phyloP scores from a whole-genome alignment of 2,329 filamentous ascomycete species.

The Tolypocladium guangdongense region DNA sequence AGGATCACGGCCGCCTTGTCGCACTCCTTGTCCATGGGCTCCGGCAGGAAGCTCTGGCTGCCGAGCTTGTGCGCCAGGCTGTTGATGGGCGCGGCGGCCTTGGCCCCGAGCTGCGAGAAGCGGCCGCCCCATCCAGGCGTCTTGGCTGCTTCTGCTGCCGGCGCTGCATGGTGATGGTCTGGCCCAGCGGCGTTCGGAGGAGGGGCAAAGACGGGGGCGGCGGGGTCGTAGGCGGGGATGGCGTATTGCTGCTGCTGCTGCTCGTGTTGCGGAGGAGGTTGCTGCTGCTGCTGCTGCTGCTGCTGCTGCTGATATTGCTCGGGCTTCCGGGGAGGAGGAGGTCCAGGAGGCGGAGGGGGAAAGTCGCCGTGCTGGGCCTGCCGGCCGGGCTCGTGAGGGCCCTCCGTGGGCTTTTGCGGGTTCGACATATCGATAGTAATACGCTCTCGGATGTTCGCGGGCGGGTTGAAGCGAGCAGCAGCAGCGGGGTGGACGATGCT shows the following conservation, averaged over 20 bases:
- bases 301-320: conserved; percentile 6
- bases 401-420: background rate
- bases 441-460: background rate
- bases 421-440: background rate
- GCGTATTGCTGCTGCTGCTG: conserved; percentile 9
- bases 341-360: conserved; percentile 11
- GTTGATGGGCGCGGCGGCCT: conserved; percentile 64
- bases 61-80: conserved; percentile 72
- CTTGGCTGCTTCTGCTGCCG: conserved; percentile 4
- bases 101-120: conserved; percentile 22
- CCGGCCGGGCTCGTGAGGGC: conserved; percentile 4
- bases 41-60: conserved; percentile 77
- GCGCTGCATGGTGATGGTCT: background rate
- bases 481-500: background rate
- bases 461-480: background rate
- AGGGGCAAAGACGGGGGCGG: conserved; percentile 18
- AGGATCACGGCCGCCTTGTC: conserved; percentile 84
- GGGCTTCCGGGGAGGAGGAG: conserved; percentile 1
- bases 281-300: conserved; percentile 6
- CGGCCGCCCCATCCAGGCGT: conserved; percentile 16
- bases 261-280: background rate
- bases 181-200: conserved; percentile 9
- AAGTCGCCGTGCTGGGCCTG: conserved; percentile 11
- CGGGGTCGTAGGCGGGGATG: conserved; percentile 20
- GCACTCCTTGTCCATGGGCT: conserved; percentile 75